Evolutionary conservation across 2,329 filamentous ascomycete genomes (phyloP), one percentile per base, ranked within the genome.

Genomic region (Arthroderma uncinatum): DNA sequence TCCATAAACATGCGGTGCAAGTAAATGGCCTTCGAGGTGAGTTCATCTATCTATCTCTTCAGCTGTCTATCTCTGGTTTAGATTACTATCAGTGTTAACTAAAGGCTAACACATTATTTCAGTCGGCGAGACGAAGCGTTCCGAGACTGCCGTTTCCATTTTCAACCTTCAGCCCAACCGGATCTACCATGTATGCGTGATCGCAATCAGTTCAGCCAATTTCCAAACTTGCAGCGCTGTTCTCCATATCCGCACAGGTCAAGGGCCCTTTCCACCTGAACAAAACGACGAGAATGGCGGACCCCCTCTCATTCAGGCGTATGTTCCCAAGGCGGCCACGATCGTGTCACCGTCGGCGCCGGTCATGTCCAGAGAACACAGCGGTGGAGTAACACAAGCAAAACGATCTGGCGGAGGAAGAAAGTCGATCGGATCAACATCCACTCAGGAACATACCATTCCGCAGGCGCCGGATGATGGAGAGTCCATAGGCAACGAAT

Each of bases 111-210:
- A 54, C 5, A 9, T 10, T 52, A 36, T 19, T 56, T 6, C 61
- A 89, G 87, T 96, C 62, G 93, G 91, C 64, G 89, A 95, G 67
- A 89, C 91, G 47, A 84, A 82, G 62, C 83, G 84, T 64, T 81
- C 83, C 63, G 89, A 95, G 69, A 89, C 86, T 0, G 87, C 89
- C n/a, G 90, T 96, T 55, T 91, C 88, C 48, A 90, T 98, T 57
- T 90, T 87, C 33, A 89, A 91, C 39, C 78, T 98, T 6, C 85
- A 86, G 64, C 90, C 93, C 0, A 84, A 86, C 62, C 87, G 88
- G 65, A 94, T 91, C 66, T 97, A 97, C 73, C 94, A 95, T 62
- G 85, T 98, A 28, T 86, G 92, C 59, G 89, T 97, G 56, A 87
- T 96, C 63, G 89, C 92, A 39, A 86, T 96, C 56, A 95, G 92